Conservation (phyloP, 306 rosid species). For the Malus asiatica region DNA sequence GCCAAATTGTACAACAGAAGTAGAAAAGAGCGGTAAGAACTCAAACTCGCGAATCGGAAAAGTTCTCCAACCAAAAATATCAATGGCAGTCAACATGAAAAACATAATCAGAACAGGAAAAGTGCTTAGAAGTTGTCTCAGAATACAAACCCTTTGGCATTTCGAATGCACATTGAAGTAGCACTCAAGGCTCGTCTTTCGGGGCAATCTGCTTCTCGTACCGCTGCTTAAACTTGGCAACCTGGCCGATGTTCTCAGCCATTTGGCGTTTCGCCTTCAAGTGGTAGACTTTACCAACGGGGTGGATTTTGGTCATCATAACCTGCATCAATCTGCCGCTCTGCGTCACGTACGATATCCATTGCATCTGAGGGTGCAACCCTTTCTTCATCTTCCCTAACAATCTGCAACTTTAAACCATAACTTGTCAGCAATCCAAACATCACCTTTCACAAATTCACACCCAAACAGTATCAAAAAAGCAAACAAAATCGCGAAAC, state of each 20-base stretch:
- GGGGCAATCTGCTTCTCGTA: slow-evolving; percentile 36
- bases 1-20: too few species aligned
- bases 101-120: neutral
- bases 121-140: neutral
- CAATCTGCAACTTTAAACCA: slow-evolving; percentile 3
- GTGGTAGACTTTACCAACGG: slow-evolving; percentile 83
- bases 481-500: neutral
- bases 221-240: slow-evolving; percentile 86
- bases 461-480: neutral
- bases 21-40: too few species aligned
- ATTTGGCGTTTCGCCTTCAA: slow-evolving; percentile 78
- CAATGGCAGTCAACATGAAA: neutral
- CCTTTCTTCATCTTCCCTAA: slow-evolving; percentile 73
- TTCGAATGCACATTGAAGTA: neutral
- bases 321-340: slow-evolving; percentile 82
- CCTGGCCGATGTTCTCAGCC: slow-evolving; percentile 78
- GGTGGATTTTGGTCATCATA: slow-evolving; percentile 86
- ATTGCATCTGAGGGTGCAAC: slow-evolving; percentile 88
- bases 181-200: slow-evolving; percentile 27
- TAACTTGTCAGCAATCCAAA: neutral
- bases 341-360: slow-evolving; percentile 87
- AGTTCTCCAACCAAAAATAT: neutral
- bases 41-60: neutral
- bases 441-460: neutral
- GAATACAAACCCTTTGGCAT: neutral